These are phyloP conservation scores for Gaertneriomyces semiglobifer DNA, from an alignment of 192 early-diverging fungal genomes.

Conservation along the genomic window DNA sequence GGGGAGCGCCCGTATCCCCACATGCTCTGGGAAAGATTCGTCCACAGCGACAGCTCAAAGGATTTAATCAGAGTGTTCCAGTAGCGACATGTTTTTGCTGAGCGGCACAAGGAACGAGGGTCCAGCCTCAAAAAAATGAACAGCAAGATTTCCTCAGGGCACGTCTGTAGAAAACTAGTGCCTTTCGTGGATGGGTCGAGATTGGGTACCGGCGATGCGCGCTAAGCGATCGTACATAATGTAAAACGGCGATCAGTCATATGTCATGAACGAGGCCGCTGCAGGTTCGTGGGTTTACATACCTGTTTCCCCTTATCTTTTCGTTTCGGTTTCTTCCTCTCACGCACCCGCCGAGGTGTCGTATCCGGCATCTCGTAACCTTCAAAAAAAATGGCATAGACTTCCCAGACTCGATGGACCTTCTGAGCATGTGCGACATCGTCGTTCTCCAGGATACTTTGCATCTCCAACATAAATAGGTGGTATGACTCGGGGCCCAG, in stretches of 20 bases:
- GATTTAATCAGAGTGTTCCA: conserved; percentile 18
- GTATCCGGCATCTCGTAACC: too few relatives aligned
- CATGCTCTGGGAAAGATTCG: conserved; percentile 1
- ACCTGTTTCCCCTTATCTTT: not conserved
- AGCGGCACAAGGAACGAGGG: conserved; percentile 12
- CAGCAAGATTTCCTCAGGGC: conserved; percentile 31
- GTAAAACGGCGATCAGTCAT: not conserved
- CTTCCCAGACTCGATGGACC: too few relatives aligned
- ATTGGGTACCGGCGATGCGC: too few relatives aligned
- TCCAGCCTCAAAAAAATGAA: conserved; percentile 29
- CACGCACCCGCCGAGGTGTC: too few relatives aligned
- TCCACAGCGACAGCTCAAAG: conserved; percentile 24
- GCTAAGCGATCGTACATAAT: too few relatives aligned
- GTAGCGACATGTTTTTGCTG: conserved; percentile 15
- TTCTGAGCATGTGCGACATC: too few relatives aligned
- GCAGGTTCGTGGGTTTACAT: not conserved
- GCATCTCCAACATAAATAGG: too few relatives aligned
- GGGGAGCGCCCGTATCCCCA: conserved; percentile 6
- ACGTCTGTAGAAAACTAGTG: conserved; percentile 12
- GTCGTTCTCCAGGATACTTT: too few relatives aligned
- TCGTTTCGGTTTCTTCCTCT: not conserved
- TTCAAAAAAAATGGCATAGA: too few relatives aligned
- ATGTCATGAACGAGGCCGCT: not conserved
- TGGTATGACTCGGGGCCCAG: too few relatives aligned
- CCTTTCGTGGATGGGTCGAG: not conserved